These are phyloP conservation scores for Metarhizium anisopliae DNA, from an alignment of 2,329 filamentous ascomycete genomes.

Conservation along the genomic window DNA sequence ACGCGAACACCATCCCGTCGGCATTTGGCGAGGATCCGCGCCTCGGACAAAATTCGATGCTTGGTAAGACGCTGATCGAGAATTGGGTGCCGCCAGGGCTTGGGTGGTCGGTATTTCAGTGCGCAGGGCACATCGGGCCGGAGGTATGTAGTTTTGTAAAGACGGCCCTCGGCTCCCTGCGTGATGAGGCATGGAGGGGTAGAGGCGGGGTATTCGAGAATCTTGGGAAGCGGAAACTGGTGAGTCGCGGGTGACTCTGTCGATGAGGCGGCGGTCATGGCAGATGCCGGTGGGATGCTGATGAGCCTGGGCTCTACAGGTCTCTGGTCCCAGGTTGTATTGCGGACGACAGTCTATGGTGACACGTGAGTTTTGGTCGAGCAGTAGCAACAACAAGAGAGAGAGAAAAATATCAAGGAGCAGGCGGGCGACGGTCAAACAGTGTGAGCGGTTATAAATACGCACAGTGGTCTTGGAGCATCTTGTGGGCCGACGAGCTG, in stretches of 20 bases:
- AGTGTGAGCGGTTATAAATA: too few species aligned
- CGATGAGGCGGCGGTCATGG: slow-evolving; percentile 3
- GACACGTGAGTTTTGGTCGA: background rate
- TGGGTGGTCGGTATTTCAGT: slow-evolving; percentile 84
- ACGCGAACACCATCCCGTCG: slow-evolving; percentile 71
- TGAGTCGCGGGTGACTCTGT: slow-evolving; percentile 10
- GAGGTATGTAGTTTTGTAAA: slow-evolving; percentile 82
- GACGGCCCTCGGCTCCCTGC: slow-evolving; percentile 90
- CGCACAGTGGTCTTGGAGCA: too few species aligned
- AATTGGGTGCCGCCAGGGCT: slow-evolving; percentile 82
- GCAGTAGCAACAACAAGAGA: too few species aligned
- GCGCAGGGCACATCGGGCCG: slow-evolving; percentile 58
- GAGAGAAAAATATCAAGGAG: too few species aligned
- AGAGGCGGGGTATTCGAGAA: slow-evolving; percentile 54
- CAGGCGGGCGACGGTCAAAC: too few species aligned
- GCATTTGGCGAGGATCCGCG: slow-evolving; percentile 73
- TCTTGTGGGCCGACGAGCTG: too few species aligned
- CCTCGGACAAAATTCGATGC: slow-evolving; percentile 81
- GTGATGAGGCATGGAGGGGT: slow-evolving; percentile 62
- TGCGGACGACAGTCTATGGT: slow-evolving; percentile 1
- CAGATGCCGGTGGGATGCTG: background rate
- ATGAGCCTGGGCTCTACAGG: background rate
- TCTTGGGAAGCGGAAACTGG: slow-evolving; percentile 47
- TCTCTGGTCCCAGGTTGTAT: background rate
- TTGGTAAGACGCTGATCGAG: slow-evolving; percentile 83